Base-by-base conservation (phyloP, 2,329 filamentous ascomycete species). In the Incumbomyces lentus region DNA sequence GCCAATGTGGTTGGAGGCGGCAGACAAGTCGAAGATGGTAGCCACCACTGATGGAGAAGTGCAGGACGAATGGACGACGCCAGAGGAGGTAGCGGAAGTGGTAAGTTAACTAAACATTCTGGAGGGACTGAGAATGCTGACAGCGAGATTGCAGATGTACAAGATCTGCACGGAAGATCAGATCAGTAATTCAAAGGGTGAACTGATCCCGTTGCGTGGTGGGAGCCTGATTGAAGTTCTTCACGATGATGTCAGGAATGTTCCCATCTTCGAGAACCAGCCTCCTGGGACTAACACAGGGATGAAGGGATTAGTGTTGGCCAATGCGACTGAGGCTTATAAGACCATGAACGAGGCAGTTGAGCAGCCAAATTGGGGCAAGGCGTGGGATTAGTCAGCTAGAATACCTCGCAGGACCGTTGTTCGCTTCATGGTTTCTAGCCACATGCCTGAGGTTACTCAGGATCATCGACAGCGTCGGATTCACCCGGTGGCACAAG, bases 1-100 rank as follows among this genome's bases (percentile, higher is more conserved):
- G 11, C 78, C 78, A 5, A 60, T 81, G 5, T 81, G 76, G 75
- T 76, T 71, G 0, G 76, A 80, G 2, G 68, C 79, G 52, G 74
- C 75, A 0, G 76, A 81, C 59, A 81, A 81, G 57, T 41, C 78
- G 53, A 64, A 63, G 48, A 70, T 74, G 52, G 49, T 79, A 1
- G 65, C 72, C 30, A 61, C 5, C 10, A 33, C 67, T 19, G 60
- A 56, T 8, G 49, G 45, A 10, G 33, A 40, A 13, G 44, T 19
- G 17, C 44, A 40, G n/a, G 76, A 79, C 55, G 65, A 60, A 49
- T 81, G 76, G 76, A 75, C 77, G 10, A 75, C 70, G 14, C 67
- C 76, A 0, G 75, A 80, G 53, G 74, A 80, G 53, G 76, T 81
- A 0, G 76, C 75, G 0, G 66, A 71, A 35, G 74, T 72, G 50